Evolutionary conservation across 1,284 basidiomycete species (phyloP), one percentile per base, ranked within the genome.

Genomic region (Fomitopsis schrenkii): DNA sequence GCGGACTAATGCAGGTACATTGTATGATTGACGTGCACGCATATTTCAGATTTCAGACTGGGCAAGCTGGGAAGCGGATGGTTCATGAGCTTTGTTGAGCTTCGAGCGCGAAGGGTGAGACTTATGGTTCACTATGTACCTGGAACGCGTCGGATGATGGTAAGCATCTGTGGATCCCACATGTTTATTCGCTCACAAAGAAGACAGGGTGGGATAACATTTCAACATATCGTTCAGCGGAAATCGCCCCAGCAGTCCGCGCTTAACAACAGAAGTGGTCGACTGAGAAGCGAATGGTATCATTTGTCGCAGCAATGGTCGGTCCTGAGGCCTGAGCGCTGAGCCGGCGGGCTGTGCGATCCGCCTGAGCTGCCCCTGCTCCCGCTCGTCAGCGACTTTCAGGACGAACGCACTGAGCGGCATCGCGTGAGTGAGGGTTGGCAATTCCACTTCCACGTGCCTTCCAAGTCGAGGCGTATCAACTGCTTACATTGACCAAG

Each of bases 1-100:
- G 30, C 44, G 59, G 59, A 55, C 59, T 46, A 30, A 58, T 19
- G 33, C 45, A 55, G 55, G 35, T 58, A 30, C 58, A 53, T 59
- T 62, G 45, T 48, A 44, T 19, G 50, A 55, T 56, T 26, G 22
- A 45, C 9, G 15, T 53, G 42, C 59, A 7, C 38, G 58, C 41
- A 28, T 58, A 10, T 35, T 62, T 22, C 33, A 17, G 33, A 35
- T 5, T 12, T 36, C 33, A 26, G 8, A 28, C 5, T 10, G 28
- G 35, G 33, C 52, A 35, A 44, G 8, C 9, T 30, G 9, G 26
- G 22, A 4, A 44, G 26, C 15, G 19, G 36, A 40, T 17, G 9
- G 2, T 22, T 22, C 9, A 33, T 28, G 35, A 22, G 19, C 14
- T 12, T 5, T 50, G 5, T 28, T 33, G 12, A 30, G 45, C 48